phyloP scores from a whole-genome alignment of 306 rosid species.

The Macrotyloma uniflorum region DNA sequence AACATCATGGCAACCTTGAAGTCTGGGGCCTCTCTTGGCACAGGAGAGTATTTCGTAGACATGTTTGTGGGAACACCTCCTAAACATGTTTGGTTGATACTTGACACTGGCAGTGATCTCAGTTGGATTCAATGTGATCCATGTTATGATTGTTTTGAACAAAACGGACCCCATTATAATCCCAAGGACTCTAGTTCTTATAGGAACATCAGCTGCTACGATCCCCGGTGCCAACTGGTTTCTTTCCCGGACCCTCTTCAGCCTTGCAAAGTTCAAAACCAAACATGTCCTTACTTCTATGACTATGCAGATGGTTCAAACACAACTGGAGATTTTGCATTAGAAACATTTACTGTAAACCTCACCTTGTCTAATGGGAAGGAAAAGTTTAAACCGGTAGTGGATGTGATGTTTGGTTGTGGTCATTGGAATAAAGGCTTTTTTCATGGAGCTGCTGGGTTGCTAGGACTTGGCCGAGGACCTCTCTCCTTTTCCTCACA shows the following conservation, averaged over 20 bases:
- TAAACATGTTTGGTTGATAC: constrained; percentile 67
- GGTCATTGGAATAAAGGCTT: constrained; percentile 86
- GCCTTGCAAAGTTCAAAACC: constrained; percentile 61
- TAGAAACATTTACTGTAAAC: constrained; percentile 71
- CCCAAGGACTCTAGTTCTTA: constrained; percentile 65
- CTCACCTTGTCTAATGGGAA: constrained; percentile 47
- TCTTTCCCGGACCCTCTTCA: constrained; percentile 66
- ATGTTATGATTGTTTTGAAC: constrained; percentile 79
- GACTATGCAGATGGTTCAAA: constrained; percentile 82
- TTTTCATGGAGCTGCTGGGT: constrained; percentile 78
- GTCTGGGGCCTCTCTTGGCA: constrained; percentile 73
- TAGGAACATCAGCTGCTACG: constrained; percentile 57
- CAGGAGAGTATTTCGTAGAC: constrained; percentile 85
- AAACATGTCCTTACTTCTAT: constrained; percentile 76
- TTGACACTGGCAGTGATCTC: constrained; percentile 83
- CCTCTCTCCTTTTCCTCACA: constrained; percentile 75
- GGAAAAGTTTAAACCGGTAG: constrained; percentile 44
- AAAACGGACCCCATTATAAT: constrained; percentile 62
- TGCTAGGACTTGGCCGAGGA: constrained; percentile 78
- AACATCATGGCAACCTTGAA: constrained; percentile 64
- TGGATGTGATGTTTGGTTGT: constrained; percentile 80
- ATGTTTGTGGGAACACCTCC: constrained; percentile 84
- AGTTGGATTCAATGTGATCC: constrained; percentile 83
- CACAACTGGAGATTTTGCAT: constrained; percentile 78
- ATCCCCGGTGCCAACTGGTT: constrained; percentile 56